Evolutionary conservation across 495 filamentous ascomycete genomes (phyloP).

Genomic region (Mytilinidion resinicola): DNA sequence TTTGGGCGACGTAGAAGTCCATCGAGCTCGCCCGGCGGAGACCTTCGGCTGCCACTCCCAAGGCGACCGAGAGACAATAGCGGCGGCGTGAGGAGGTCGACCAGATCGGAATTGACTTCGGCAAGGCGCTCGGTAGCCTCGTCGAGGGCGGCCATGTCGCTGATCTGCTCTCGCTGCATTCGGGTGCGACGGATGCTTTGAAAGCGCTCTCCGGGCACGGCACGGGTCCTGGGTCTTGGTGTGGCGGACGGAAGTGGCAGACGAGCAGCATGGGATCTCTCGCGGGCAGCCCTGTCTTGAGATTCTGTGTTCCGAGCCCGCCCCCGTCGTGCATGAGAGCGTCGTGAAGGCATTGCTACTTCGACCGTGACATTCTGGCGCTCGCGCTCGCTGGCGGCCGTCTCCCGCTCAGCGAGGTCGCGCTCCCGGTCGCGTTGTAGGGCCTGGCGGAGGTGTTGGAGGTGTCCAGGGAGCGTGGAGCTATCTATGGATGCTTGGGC

Average conservation of each 20-base stretch:
- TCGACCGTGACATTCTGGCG: neutral
- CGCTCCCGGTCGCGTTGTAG: constrained; percentile 1
- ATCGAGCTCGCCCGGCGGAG: constrained; percentile 4
- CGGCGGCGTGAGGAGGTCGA: neutral
- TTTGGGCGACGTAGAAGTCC: constrained; percentile 42
- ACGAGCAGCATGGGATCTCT: neutral
- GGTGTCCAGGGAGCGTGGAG: neutral
- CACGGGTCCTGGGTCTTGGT: constrained; percentile 9
- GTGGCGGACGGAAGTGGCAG: neutral
- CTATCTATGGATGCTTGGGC: neutral
- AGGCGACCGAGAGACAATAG: neutral
- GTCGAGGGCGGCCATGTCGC: neutral
- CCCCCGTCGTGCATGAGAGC: neutral
- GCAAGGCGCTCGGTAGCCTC: constrained; percentile 1
- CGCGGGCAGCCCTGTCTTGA: constrained; percentile 1
- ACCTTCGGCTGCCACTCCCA: neutral
- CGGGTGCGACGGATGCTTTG: constrained; percentile 14
- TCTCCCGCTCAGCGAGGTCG: neutral
- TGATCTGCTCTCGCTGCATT: constrained; percentile 5
- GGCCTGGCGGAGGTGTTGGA: neutral
- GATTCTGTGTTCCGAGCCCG: neutral
- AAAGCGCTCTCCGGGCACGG: constrained; percentile 19
- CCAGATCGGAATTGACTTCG: neutral
- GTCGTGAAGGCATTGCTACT: constrained; percentile 1
- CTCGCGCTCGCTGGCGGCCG: constrained; percentile 2